phyloP scores from a whole-genome alignment of 495 filamentous ascomycete genomes.

The Penicillium arizonense region DNA sequence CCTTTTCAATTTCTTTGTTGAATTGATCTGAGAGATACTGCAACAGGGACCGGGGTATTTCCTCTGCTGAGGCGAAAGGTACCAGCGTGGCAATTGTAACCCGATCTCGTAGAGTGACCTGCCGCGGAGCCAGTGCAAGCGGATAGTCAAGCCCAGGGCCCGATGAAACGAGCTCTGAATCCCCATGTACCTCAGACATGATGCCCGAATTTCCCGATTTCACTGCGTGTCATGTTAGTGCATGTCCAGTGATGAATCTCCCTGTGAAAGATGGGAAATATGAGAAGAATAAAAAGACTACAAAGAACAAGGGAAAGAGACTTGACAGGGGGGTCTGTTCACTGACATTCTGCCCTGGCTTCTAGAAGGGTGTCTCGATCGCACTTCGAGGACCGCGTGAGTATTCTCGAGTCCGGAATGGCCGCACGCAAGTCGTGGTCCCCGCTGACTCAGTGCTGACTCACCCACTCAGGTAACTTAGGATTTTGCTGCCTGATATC shows the following conservation, averaged over 20 bases:
- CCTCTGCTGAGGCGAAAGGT: slow-evolving; percentile 72
- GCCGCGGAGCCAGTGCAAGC: slow-evolving; percentile 67
- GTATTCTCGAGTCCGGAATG: slow-evolving; percentile 52
- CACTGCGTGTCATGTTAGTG: slow-evolving; percentile 43
- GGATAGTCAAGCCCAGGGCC: slow-evolving; percentile 59
- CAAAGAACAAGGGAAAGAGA: not conserved
- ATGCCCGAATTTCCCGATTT: slow-evolving; percentile 30
- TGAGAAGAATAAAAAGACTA: not conserved
- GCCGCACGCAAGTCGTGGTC: slow-evolving; percentile 30
- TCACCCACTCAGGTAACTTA: not conserved
- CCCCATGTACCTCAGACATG: slow-evolving; percentile 89
- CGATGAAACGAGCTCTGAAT: slow-evolving; percentile 54
- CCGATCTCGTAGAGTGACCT: slow-evolving; percentile 86
- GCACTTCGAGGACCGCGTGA: slow-evolving; percentile 50
- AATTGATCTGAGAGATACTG: slow-evolving; percentile 81
- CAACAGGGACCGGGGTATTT: slow-evolving; percentile 74
- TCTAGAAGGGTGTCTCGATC: slow-evolving; percentile 28
- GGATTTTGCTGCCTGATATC: not conserved
- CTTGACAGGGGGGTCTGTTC: slow-evolving; percentile 10
- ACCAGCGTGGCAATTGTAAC: slow-evolving; percentile 88
- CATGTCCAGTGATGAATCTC: not conserved
- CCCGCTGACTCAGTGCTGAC: slow-evolving; percentile 4
- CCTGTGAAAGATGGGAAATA: not conserved
- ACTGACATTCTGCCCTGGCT: slow-evolving; percentile 32
- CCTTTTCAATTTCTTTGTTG: slow-evolving; percentile 92